phyloP scores from a whole-genome alignment of 257 asterid species.

The Orobanche coerulescens region DNA sequence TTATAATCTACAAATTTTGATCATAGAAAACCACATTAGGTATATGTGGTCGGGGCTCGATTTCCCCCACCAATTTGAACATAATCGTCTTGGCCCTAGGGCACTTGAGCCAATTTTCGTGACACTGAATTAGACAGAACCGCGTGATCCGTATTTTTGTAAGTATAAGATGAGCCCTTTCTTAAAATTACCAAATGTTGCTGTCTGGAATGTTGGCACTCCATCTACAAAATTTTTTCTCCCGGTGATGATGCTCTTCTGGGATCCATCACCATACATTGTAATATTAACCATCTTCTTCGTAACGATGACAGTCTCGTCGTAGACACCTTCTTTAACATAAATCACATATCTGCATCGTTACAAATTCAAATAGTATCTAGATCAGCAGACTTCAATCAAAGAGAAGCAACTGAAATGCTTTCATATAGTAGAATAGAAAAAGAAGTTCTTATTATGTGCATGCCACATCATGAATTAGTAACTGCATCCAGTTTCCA shows the following conservation, averaged over 20 bases:
- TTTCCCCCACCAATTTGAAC: no score
- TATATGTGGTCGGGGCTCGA: no score
- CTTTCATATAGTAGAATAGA: no score
- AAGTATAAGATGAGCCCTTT: background rate
- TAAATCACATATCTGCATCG: conserved; percentile 59
- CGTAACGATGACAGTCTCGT: conserved; percentile 52
- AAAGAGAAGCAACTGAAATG: no score
- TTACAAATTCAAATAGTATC: conserved; percentile 3
- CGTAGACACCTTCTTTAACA: conserved; percentile 66
- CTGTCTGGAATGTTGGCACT: conserved; percentile 63
- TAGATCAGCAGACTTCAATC: background rate
- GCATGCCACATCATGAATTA: no score
- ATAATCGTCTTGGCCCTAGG: no score
- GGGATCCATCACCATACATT: conserved; percentile 84
- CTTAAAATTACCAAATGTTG: conserved; percentile 58
- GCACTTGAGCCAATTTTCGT: no score
- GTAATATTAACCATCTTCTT: conserved; percentile 68
- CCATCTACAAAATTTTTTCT: conserved; percentile 70
- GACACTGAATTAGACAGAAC: background rate
- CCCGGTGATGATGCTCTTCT: conserved; percentile 69
- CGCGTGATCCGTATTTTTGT: no score
- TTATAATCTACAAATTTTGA: no score
- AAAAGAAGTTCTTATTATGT: no score
- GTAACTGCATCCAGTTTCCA: no score
- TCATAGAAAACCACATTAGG: no score